Evolutionary conservation across 140 eudicot genomes (phyloP), one percentile per base, ranked within the genome.

Genomic region (Erigeron philadelphicus): DNA sequence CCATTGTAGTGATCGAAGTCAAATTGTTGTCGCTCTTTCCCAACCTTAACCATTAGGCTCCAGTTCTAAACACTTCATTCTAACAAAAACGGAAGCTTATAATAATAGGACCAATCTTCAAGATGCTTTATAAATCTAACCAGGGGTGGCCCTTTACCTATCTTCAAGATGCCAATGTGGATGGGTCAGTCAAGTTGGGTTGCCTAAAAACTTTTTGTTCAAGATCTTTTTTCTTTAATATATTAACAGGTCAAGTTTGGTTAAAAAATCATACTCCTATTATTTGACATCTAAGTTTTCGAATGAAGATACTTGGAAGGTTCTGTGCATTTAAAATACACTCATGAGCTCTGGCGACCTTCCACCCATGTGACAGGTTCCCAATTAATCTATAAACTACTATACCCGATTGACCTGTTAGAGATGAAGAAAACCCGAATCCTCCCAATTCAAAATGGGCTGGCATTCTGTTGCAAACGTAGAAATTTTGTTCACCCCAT

Each of bases 1-100:
- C 76, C 43, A 77, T 93, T 96, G 72, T 81, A 83, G 79, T 93
- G 96, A 62, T 93, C 96, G 75, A 84, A 87, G 70, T 93, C 98
- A 25, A 83, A 84, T 72, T 94, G 81, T 56, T 82, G 96, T 6
- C 94, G 80, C 72, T 93, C 98, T 79, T 82, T 87, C 56, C 96
- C 96, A 78, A 62, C 95, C 98, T 92, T 81, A 49, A 82, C 5
- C 16, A 70, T 53, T 31, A 11, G 31, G 25, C 48, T 66, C 10
- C 25, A 11, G 61, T 31, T 31, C 38, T 2, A 31, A 31, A 31
- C 38, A 31, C 38, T 31, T 31, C 38, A 31, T 31, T 31, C 38
- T 31, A 31, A 31, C 38, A 31, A 25, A 25, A 54, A 46, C 68
- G 25, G 59, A 50, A 53, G 40, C 40, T 1, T 12, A 8, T 1